Conservation (phyloP, 2,329 filamentous ascomycete species). For the Orbilia javanica region DNA sequence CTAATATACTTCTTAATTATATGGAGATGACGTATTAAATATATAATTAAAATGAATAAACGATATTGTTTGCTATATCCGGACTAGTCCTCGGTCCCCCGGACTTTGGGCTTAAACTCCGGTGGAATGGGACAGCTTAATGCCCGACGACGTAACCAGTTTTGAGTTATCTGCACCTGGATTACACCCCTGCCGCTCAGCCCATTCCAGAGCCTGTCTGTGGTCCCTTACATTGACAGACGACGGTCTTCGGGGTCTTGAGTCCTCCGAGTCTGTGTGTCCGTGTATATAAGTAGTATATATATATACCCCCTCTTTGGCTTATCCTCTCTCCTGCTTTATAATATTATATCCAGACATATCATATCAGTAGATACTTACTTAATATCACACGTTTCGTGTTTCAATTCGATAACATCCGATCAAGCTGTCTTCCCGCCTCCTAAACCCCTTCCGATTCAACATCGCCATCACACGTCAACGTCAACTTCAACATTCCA, state of each 20-base stretch:
- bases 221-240: not conserved
- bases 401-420: not conserved
- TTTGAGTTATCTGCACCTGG: not conserved
- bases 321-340: too few relatives aligned
- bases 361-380: too few relatives aligned
- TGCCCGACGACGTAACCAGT: constrained; percentile 26
- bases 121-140: not conserved
- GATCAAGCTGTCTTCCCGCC: constrained; percentile 34
- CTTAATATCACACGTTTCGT: not conserved
- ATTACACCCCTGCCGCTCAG: constrained; percentile 10
- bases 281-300: not conserved
- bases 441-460: constrained; percentile 25
- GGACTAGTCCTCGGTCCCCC: not conserved
- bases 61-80: constrained; percentile 2
- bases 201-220: too few relatives aligned
- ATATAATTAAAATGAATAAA: too few relatives aligned
- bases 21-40: too few relatives aligned
- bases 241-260: not conserved
- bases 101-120: not conserved
- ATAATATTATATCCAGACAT: too few relatives aligned
- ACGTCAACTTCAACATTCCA: constrained; percentile 2
- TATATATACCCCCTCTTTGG: too few relatives aligned
- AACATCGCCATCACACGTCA: constrained; percentile 24
- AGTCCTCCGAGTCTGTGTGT: not conserved
- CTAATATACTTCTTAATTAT: too few relatives aligned